A percentile compares a stretch with the other conserved stretches of the same genome.
Evolutionary conservation across 148 eudicot species (phyloP).

Genomic region (Vaccinium darrowii): DNA sequence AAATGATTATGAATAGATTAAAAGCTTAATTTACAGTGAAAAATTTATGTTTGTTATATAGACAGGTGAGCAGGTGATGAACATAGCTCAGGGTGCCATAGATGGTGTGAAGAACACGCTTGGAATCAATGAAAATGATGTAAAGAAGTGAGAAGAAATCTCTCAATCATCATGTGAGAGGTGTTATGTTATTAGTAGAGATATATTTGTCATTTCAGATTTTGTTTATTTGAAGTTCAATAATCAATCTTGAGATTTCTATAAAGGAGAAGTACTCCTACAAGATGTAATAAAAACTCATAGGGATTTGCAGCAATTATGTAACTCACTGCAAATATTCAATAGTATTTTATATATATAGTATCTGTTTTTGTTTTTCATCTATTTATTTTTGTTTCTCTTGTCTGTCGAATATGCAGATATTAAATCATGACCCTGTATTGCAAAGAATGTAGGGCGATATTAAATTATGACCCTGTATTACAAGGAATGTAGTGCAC

Average conservation of each 20-base stretch:
- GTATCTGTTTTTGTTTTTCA: neutral
- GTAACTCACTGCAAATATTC: neutral
- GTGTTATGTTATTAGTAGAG: neutral
- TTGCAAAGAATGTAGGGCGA: too few species aligned
- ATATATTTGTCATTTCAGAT: neutral
- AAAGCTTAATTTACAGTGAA: too few species aligned
- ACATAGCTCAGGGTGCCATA: conserved; percentile 49
- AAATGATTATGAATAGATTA: neutral
- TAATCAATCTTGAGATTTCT: neutral
- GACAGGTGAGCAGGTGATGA: conserved; percentile 40
- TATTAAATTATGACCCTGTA: too few species aligned
- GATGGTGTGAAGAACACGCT: conserved; percentile 55
- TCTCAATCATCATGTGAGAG: neutral
- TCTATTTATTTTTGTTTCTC: neutral
- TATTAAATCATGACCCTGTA: too few species aligned
- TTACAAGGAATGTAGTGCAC: too few species aligned
- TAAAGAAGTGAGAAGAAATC: conserved; percentile 21
- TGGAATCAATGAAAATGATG: conserved; percentile 24
- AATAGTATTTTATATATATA: neutral
- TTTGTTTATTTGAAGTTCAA: neutral
- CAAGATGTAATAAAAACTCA: neutral
- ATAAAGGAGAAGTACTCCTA: neutral
- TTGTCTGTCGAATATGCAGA: too few species aligned
- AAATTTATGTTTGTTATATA: neutral
- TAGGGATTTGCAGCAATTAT: neutral